A percentile compares a stretch with the other conserved stretches of the same genome.
Evolutionary conservation across 2,329 filamentous ascomycete species (phyloP).

Genomic region (Cladophialophora immunda): DNA sequence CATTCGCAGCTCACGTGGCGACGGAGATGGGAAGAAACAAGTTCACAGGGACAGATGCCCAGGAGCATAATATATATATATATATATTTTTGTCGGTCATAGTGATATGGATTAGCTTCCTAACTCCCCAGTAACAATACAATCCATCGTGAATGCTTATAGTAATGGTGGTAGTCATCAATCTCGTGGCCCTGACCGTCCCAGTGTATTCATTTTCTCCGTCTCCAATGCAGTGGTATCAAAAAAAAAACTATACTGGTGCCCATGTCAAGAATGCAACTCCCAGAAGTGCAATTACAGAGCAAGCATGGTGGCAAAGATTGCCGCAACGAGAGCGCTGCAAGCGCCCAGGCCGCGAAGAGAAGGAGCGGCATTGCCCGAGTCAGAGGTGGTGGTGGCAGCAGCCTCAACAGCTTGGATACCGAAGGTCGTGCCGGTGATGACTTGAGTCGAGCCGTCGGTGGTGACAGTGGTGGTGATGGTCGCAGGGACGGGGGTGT

Average conservation of each 20-base stretch:
- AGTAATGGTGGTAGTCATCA: slow-evolving; percentile 18
- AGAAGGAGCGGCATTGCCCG: slow-evolving; percentile 34
- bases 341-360: slow-evolving; percentile 34
- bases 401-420: slow-evolving; percentile 38
- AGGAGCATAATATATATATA: neutral
- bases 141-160: slow-evolving; percentile 12
- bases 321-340: slow-evolving; percentile 37
- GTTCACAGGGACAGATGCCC: neutral
- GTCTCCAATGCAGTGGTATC: slow-evolving; percentile 17
- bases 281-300: slow-evolving; percentile 31
- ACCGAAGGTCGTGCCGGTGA: slow-evolving; percentile 43
- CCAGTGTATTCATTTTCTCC: slow-evolving; percentile 9
- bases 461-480: slow-evolving; percentile 40
- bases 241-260: neutral
- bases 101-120: slow-evolving; percentile 5
- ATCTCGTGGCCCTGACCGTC: slow-evolving; percentile 13
- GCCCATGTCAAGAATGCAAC: slow-evolving; percentile 7
- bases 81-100: neutral
- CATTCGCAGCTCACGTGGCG: neutral
- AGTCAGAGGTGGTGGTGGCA: slow-evolving; percentile 26
- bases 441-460: slow-evolving; percentile 36
- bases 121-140: slow-evolving; percentile 18
- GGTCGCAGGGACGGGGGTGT: slow-evolving; percentile 38
- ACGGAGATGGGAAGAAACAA: neutral
- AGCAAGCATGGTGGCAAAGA: slow-evolving; percentile 40